Evolutionary conservation across 2,329 filamentous ascomycete species (phyloP), one percentile per base, ranked within the genome.

Genomic region (Aspergillus cejpii): DNA sequence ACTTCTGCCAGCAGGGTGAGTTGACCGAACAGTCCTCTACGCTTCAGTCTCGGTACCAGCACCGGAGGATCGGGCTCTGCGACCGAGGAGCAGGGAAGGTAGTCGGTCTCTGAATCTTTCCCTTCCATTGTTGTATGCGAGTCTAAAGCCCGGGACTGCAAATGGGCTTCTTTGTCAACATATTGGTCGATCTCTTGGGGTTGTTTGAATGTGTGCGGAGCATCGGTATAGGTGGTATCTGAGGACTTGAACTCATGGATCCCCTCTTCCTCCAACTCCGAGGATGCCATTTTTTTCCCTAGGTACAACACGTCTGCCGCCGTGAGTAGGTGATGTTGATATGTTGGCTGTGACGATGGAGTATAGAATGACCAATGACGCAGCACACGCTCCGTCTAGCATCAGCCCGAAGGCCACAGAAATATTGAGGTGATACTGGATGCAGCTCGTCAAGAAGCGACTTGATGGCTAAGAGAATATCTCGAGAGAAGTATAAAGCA

Each of bases 1-100:
- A 94, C 80, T 67, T 96, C 90, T 1, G 88, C 84, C 12, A 94
- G 73, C 24, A 94, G 48, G 1, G 85, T 73, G 10, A 94, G 72
- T 28, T 76, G 76, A 1, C 80, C 82, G 38, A 95, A 74, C 1
- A 94, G 71, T 0, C 90, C 90, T 57, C 88, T 75, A 39, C 87
- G 77, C 49, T 79, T 64, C 1, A 63, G 56, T 27, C 74, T 67
- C 2, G 78, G 74, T 1, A 84, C 71, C 39, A 69, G 63, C 12
- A 74, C 66, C 1, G 74, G 60, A 4, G 65, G 52, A 6, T 63
- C 62, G 39, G 56, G 43, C 55, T 64, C 52, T 45, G 56, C 41
- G 6, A 43, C 51, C 11, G 48, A 44, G 8, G 39, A 53, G 37
- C 42, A 43, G 40, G 50, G 15, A 43, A 43, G 47, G 44, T 42